These are phyloP conservation scores for Boletus sp. DNA, from an alignment of 768 basidiomycete species.

Conservation along the genomic window DNA sequence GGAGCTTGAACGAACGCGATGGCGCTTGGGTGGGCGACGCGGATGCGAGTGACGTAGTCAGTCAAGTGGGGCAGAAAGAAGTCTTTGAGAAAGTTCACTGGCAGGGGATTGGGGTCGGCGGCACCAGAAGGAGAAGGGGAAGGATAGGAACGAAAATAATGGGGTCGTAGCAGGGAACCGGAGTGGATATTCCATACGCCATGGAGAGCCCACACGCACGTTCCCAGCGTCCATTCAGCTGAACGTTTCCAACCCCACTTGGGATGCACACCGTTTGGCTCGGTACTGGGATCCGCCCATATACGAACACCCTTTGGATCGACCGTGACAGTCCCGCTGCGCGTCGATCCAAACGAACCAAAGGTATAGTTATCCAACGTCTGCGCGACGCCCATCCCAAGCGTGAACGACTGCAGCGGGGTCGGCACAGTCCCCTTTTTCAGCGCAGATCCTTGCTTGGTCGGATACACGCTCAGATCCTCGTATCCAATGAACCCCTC, in stretches of 20 bases:
- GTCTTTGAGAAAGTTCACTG: conserved; percentile 68
- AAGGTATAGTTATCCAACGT: conserved; percentile 84
- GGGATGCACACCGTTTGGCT: conserved; percentile 52
- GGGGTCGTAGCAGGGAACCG: conserved; percentile 60
- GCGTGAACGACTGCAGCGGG: conserved; percentile 74
- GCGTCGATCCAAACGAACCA: conserved; percentile 70
- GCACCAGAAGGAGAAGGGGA: background rate
- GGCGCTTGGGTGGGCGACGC: conserved; percentile 68
- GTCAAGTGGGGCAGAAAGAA: conserved; percentile 77
- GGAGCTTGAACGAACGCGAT: conserved; percentile 92
- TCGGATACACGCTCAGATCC: conserved; percentile 64
- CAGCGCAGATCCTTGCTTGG: conserved; percentile 63
- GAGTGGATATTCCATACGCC: conserved; percentile 83
- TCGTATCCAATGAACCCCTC: conserved; percentile 70
- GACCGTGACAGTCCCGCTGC: conserved; percentile 70
- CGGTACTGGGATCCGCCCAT: conserved; percentile 64
- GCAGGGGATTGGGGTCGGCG: conserved; percentile 19
- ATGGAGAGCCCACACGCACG: conserved; percentile 79
- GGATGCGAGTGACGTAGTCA: conserved; percentile 54
- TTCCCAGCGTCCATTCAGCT: conserved; percentile 68
- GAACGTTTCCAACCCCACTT: conserved; percentile 86
- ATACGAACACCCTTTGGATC: conserved; percentile 79
- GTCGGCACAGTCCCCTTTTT: conserved; percentile 89
- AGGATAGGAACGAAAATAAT: conserved; percentile 67
- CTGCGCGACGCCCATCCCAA: conserved; percentile 86